phyloP scores from a whole-genome alignment of 202 grass and related monocot species.

The Carex sylvatica region DNA sequence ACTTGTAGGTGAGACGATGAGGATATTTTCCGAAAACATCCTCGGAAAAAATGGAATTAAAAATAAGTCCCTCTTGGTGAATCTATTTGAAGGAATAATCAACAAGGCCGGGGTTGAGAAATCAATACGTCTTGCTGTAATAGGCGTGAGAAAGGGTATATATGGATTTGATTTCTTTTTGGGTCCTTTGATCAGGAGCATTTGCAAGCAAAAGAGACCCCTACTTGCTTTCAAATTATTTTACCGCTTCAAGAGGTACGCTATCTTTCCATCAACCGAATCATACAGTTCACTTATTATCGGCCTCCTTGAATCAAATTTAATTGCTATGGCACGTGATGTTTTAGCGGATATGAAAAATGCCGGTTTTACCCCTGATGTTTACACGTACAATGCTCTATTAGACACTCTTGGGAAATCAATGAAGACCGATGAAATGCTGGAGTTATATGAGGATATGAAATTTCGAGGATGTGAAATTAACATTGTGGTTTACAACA shows the following conservation, averaged over 20 bases:
- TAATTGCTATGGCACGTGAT: constrained; percentile 46
- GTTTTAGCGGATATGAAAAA: constrained; percentile 81
- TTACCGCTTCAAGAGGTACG: constrained; percentile 57
- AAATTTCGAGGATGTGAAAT: constrained; percentile 54
- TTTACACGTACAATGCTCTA: constrained; percentile 75
- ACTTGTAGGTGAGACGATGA: constrained; percentile 56
- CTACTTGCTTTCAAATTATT: constrained; percentile 57
- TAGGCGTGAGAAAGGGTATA: constrained; percentile 40
- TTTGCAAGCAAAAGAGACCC: constrained; percentile 71
- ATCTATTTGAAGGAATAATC: constrained; percentile 73
- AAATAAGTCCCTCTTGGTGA: constrained; percentile 53
- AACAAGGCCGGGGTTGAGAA: constrained; percentile 64
- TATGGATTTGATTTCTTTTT: constrained; percentile 72
- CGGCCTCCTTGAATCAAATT: constrained; percentile 65
- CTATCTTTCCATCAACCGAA: constrained; percentile 46
- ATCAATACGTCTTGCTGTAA: constrained; percentile 72
- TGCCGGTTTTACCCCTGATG: constrained; percentile 57
- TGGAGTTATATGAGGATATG: constrained; percentile 80
- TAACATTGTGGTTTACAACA: constrained; percentile 79
- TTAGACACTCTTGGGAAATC: constrained; percentile 86
- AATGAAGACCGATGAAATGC: constrained; percentile 63
- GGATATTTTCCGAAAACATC: constrained; percentile 51
- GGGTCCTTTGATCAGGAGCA: constrained; percentile 75
- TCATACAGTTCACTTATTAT: constrained; percentile 77
- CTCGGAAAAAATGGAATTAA: constrained; percentile 39